Percentiles rank a stretch among this genome's conserved stretches.
Evolutionary conservation across 352 stramenopile genomes (phyloP).

Genomic region (Pythium guiyangense): DNA sequence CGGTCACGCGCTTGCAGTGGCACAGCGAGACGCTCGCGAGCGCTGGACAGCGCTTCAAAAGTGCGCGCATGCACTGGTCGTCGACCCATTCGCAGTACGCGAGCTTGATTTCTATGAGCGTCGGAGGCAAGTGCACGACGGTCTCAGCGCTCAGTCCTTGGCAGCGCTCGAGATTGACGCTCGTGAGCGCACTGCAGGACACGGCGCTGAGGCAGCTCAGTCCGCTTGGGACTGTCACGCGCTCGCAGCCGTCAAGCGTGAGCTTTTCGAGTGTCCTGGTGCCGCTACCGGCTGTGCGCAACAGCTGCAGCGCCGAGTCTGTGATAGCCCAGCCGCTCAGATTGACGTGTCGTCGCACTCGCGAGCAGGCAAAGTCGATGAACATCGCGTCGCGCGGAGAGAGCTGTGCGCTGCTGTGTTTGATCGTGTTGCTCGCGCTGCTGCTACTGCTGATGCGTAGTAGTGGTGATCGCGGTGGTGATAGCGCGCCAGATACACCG

Average conservation of each 20-base stretch:
- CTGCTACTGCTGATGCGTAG: not conserved
- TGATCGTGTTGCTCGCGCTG: not conserved
- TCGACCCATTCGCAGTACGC: constrained; percentile 67
- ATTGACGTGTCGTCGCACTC: constrained; percentile 39
- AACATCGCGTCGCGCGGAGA: constrained; percentile 16
- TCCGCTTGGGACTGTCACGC: constrained; percentile 12
- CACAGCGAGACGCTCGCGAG: constrained; percentile 32
- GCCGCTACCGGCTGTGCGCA: constrained; percentile 1
- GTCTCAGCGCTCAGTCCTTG: constrained; percentile 11
- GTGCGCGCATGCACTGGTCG: constrained; percentile 36
- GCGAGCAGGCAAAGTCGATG: constrained; percentile 8
- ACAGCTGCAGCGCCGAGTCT: constrained; percentile 38
- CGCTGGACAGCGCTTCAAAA: constrained; percentile 30
- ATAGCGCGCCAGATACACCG: not conserved
- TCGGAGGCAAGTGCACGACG: constrained; percentile 12
- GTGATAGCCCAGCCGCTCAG: constrained; percentile 49
- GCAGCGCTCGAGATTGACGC: constrained; percentile 21
- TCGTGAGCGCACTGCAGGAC: not conserved
- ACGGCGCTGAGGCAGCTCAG: constrained; percentile 6
- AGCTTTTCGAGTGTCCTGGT: constrained; percentile 13
- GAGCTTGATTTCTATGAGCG: constrained; percentile 46
- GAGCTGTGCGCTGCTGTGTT: not conserved
- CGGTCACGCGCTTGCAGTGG: constrained; percentile 53
- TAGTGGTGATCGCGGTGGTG: not conserved
- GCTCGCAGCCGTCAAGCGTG: constrained; percentile 22